These are phyloP conservation scores for Termitomyces sp. DNA, from an alignment of 768 basidiomycete species.

Conservation along the genomic window DNA sequence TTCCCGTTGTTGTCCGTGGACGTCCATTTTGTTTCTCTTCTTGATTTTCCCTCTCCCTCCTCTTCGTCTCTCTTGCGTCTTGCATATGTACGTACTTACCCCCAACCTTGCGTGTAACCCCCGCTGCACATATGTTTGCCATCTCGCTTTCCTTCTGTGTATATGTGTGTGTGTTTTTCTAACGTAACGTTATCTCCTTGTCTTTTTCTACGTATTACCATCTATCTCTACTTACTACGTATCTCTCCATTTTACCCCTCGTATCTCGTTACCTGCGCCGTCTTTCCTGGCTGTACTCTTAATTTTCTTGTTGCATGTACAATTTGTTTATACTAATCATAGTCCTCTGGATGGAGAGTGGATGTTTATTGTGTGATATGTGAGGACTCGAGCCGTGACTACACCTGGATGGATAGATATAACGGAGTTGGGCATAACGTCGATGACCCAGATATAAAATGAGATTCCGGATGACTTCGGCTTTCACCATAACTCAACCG, in stretches of 20 bases:
- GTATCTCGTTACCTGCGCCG: not conserved
- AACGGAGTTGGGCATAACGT: no score
- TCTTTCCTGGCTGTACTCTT: not conserved
- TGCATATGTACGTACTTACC: not conserved
- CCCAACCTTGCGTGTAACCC: not conserved
- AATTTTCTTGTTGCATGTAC: not conserved
- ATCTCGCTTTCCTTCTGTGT: no score
- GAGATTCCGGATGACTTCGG: no score
- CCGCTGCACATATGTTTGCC: not conserved
- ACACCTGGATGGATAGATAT: no score
- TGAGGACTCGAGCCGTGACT: no score
- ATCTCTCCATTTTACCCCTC: not conserved
- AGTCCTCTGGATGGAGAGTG: slow-evolving; percentile 1
- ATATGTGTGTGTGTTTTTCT: not conserved
- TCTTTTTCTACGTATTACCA: not conserved
- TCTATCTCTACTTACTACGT: not conserved
- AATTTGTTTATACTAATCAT: not conserved
- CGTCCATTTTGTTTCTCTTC: not conserved
- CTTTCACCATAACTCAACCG: no score
- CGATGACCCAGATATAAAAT: no score
- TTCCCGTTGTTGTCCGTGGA: not conserved
- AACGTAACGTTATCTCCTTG: not conserved
- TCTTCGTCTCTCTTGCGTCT: not conserved
- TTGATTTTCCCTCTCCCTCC: not conserved
- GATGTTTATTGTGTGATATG: not conserved